phyloP scores from a whole-genome alignment of 495 filamentous ascomycete genomes.

The Talaromyces trachyspermus region DNA sequence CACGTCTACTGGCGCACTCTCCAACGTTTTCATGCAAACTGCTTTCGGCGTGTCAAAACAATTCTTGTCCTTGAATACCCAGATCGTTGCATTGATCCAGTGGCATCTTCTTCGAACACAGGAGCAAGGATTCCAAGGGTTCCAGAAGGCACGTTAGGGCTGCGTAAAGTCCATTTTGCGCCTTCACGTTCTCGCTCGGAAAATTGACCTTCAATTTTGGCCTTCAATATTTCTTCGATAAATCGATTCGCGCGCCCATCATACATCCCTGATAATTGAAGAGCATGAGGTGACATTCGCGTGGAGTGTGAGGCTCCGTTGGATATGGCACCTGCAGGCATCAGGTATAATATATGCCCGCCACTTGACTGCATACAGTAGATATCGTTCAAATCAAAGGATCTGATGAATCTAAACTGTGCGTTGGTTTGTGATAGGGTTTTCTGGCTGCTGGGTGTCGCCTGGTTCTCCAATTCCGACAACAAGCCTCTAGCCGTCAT shows the following conservation, averaged over 20 bases:
- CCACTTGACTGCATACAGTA: slow-evolving; percentile 71
- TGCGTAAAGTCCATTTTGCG: slow-evolving; percentile 70
- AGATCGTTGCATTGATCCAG: slow-evolving; percentile 17
- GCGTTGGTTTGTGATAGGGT: slow-evolving; percentile 21
- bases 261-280: slow-evolving; percentile 54
- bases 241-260: slow-evolving; percentile 71
- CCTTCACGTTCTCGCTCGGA: slow-evolving; percentile 71
- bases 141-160: slow-evolving; percentile 49
- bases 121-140: slow-evolving; percentile 64
- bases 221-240: slow-evolving; percentile 80
- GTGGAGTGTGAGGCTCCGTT: slow-evolving; percentile 19
- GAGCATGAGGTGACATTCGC: slow-evolving; percentile 53
- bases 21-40: slow-evolving; percentile 22
- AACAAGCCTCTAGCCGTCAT: slow-evolving; percentile 70
- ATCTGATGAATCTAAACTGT: slow-evolving; percentile 69
- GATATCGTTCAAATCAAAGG: slow-evolving; percentile 60
- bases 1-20: slow-evolving; percentile 27
- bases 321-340: slow-evolving; percentile 41
- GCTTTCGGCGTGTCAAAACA: slow-evolving; percentile 31
- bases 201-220: slow-evolving; percentile 77
- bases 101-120: slow-evolving; percentile 62
- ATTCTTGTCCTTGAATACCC: slow-evolving; percentile 29
- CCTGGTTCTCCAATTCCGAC: slow-evolving; percentile 64
- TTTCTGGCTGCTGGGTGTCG: slow-evolving; percentile 40
- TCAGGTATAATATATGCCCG: slow-evolving; percentile 66